A percentile compares a stretch with the other conserved stretches of the same genome.
These are phyloP conservation scores for Aphanomyces cochlioides DNA, from an alignment of 352 stramenopile species.

Conservation along the genomic window DNA sequence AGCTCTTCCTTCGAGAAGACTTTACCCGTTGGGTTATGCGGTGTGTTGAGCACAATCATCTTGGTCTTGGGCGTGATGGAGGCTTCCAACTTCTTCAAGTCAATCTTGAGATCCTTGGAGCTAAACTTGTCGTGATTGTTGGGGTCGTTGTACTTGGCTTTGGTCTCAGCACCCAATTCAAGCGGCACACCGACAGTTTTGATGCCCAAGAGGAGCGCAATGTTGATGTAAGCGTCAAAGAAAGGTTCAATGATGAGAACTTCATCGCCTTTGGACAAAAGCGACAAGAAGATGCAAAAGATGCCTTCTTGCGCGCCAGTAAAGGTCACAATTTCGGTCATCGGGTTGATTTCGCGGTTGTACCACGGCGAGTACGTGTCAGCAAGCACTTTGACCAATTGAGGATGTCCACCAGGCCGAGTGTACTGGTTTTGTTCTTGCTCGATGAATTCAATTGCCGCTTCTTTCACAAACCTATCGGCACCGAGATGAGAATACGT, in stretches of 20 bases:
- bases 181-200: constrained; percentile 70
- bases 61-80: constrained; percentile 90
- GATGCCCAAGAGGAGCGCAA: constrained; percentile 78
- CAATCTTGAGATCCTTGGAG: constrained; percentile 80
- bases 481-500: not conserved
- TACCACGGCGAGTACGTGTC: constrained; percentile 77
- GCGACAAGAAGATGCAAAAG: constrained; percentile 67
- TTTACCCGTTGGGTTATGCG: constrained; percentile 98
- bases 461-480: constrained; percentile 81
- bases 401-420: constrained; percentile 68
- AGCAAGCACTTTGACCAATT: constrained; percentile 74
- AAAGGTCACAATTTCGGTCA: constrained; percentile 83
- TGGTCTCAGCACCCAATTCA: constrained; percentile 48
- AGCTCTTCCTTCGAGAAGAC: constrained; percentile 94
- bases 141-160: constrained; percentile 40
- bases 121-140: constrained; percentile 41
- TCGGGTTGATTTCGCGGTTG: constrained; percentile 57
- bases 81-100: constrained; percentile 76
- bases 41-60: constrained; percentile 96
- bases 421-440: constrained; percentile 88
- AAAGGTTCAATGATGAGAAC: constrained; percentile 87
- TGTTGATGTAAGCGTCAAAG: constrained; percentile 87
- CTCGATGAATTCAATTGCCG: constrained; percentile 76
- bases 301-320: constrained; percentile 87
- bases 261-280: constrained; percentile 62